phyloP scores from a whole-genome alignment of 805 yeast species.

The Blastobotrys parvus region DNA sequence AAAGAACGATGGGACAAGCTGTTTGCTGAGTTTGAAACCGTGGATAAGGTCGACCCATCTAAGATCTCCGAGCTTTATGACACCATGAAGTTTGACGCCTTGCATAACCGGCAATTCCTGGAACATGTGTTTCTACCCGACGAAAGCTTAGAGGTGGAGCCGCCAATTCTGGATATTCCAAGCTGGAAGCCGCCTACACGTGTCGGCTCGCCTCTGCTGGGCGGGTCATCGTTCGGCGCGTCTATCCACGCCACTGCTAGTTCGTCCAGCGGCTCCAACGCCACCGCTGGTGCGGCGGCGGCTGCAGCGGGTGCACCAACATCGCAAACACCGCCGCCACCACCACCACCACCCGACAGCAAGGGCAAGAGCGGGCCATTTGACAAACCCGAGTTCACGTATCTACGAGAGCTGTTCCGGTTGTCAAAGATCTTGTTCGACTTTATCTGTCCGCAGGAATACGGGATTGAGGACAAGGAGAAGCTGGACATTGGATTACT shows the following conservation, averaged over 20 bases:
- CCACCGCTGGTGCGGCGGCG: background rate
- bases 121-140: slow-evolving; percentile 72
- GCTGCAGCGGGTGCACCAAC: too few relatives aligned
- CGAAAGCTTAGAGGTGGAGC: slow-evolving; percentile 27
- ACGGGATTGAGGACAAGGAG: slow-evolving; percentile 92
- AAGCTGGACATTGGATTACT: slow-evolving; percentile 91
- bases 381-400: slow-evolving; percentile 70
- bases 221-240: background rate
- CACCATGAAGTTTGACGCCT: slow-evolving; percentile 97
- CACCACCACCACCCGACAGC: too few relatives aligned
- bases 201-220: background rate
- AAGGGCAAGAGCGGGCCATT: slow-evolving; percentile 33
- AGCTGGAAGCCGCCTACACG: slow-evolving; percentile 7
- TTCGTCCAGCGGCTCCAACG: background rate
- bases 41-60: slow-evolving; percentile 95
- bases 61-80: slow-evolving; percentile 94
- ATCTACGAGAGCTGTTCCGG: slow-evolving; percentile 79
- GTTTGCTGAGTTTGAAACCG: slow-evolving; percentile 82
- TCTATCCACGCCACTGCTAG: background rate
- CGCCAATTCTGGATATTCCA: slow-evolving; percentile 18
- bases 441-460: slow-evolving; percentile 97
- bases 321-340: too few relatives aligned
- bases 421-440: slow-evolving; percentile 91
- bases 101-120: slow-evolving; percentile 86
- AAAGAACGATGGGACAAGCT: slow-evolving; percentile 96